phyloP scores from a whole-genome alignment of 805 yeast species.

The Yarrowia sp. region DNA sequence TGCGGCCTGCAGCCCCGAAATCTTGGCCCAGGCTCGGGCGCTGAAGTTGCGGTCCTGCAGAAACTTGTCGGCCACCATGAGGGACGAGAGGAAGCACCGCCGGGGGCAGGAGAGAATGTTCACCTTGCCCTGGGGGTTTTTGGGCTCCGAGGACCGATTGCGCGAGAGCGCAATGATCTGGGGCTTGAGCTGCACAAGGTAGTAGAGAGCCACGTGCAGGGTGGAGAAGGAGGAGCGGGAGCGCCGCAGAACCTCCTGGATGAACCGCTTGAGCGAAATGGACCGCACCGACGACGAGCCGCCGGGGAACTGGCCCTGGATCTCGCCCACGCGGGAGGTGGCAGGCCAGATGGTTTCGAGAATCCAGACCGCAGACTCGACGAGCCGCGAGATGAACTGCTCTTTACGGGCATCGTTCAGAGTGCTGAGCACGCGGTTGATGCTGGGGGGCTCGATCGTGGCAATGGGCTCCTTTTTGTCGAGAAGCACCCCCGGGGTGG shows the following conservation, averaged over 20 bases:
- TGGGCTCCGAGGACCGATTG: conserved; percentile 9
- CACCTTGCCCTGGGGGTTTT: conserved; percentile 9
- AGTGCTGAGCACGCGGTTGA: conserved; percentile 26
- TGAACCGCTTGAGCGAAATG: conserved; percentile 50
- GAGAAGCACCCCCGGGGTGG: conserved; percentile 27
- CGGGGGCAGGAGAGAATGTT: conserved; percentile 58
- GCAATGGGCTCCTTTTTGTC: conserved; percentile 25
- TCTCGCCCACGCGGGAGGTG: conserved; percentile 40
- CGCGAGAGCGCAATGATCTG: conserved; percentile 37
- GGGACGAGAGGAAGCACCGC: conserved; percentile 68
- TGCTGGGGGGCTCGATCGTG: conserved; percentile 18
- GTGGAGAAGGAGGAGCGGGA: conserved; percentile 67
- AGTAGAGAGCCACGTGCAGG: conserved; percentile 71
- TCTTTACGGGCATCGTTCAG: conserved; percentile 29
- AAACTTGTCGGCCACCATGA: conserved; percentile 76
- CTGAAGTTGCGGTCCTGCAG: conserved; percentile 75
- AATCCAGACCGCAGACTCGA: conserved; percentile 46
- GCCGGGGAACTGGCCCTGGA: conserved; percentile 39
- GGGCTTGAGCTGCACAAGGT: conserved; percentile 59
- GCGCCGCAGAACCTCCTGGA: conserved; percentile 53
- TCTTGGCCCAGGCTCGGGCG: conserved; percentile 73
- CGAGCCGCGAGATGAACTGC: conserved; percentile 40
- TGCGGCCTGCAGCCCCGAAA: conserved; percentile 65
- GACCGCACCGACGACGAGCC: conserved; percentile 41
- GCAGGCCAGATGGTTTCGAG: conserved; percentile 49